These are phyloP conservation scores for Kwoniella mangroviensis DNA, from an alignment of 768 basidiomycete genomes.

Conservation along the genomic window DNA sequence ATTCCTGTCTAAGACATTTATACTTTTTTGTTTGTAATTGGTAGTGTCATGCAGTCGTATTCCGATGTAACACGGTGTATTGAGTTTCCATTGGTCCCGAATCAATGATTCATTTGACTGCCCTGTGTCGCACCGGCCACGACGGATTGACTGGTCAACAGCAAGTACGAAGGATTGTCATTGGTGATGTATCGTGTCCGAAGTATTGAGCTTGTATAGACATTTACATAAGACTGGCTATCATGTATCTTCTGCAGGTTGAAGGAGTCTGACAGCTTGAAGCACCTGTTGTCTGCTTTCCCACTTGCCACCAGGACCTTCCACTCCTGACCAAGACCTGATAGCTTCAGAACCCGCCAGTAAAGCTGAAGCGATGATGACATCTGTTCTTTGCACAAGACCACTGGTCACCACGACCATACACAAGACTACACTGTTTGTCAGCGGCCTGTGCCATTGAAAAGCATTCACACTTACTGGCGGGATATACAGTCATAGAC, in stretches of 20 bases:
- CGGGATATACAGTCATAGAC: slow-evolving; percentile 8
- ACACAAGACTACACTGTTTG: slow-evolving; percentile 3
- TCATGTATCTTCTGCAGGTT: background rate
- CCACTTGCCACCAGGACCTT: slow-evolving; percentile 8
- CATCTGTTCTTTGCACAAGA: slow-evolving; percentile 1
- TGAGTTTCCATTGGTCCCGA: background rate
- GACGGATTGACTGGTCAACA: background rate
- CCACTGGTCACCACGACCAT: background rate
- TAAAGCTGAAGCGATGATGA: background rate
- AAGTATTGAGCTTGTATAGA: background rate
- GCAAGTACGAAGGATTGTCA: background rate
- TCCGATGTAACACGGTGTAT: background rate
- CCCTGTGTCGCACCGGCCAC: background rate
- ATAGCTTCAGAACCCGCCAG: background rate
- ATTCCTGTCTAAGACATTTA: background rate
- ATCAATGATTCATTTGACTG: background rate
- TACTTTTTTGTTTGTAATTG: background rate
- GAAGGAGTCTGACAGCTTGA: background rate
- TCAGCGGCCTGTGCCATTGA: background rate
- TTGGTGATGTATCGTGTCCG: background rate
- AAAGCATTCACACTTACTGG: background rate
- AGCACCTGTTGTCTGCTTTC: background rate
- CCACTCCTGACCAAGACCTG: slow-evolving; percentile 4
- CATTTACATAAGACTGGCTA: background rate
- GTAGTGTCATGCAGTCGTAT: background rate